Evolutionary conservation across 78 protist species (phyloP).

Genomic region (Speleostelium caveatum): DNA sequence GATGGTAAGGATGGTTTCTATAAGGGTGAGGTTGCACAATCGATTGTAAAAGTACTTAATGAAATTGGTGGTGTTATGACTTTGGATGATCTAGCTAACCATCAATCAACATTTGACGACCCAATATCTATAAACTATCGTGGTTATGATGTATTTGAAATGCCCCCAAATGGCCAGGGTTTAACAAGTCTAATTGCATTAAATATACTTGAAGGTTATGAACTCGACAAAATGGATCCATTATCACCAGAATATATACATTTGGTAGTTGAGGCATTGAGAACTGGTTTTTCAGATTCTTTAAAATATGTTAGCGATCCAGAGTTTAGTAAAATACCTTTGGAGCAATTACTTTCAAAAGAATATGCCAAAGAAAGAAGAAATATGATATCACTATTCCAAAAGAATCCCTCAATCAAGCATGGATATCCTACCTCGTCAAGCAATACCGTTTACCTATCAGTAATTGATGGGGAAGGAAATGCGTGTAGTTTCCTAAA

Average conservation of each 20-base stretch:
- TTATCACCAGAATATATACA: constrained; percentile 72
- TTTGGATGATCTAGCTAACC: constrained; percentile 78
- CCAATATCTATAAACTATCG: constrained; percentile 73
- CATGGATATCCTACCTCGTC: constrained; percentile 55
- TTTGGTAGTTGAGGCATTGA: constrained; percentile 81
- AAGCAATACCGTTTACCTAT: constrained; percentile 81
- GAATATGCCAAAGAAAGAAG: constrained; percentile 64
- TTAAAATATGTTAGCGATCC: constrained; percentile 78
- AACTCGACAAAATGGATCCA: constrained; percentile 1
- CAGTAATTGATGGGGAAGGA: constrained; percentile 88
- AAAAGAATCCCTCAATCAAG: neutral
- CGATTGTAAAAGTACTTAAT: constrained; percentile 70
- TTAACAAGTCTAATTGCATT: constrained; percentile 89
- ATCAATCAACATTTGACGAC: constrained; percentile 39
- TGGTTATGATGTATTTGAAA: constrained; percentile 80
- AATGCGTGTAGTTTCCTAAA: constrained; percentile 85
- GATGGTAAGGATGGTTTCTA: constrained; percentile 88
- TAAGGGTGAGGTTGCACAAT: constrained; percentile 83
- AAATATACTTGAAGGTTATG: constrained; percentile 34
- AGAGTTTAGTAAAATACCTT: constrained; percentile 20
- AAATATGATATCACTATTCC: neutral
- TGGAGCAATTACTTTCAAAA: constrained; percentile 69
- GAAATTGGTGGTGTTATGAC: constrained; percentile 84
- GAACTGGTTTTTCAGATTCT: constrained; percentile 89
- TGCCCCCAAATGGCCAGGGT: constrained; percentile 94